These are phyloP conservation scores for Talaromyces pinophilus DNA, from an alignment of 2,329 filamentous ascomycete species.

Conservation along the genomic window DNA sequence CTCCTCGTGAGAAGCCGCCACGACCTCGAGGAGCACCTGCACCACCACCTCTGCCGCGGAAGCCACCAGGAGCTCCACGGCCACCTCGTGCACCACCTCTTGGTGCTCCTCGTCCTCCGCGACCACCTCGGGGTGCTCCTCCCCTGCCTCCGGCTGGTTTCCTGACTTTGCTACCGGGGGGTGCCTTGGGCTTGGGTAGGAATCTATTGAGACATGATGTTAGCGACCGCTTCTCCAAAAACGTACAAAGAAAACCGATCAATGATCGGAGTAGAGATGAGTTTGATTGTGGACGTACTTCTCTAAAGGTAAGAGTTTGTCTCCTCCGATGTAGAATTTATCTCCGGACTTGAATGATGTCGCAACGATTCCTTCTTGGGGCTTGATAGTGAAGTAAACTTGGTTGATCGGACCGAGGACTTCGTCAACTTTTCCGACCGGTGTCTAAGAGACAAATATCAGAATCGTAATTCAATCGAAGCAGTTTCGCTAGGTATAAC, in stretches of 20 bases:
- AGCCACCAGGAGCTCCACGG: constrained; percentile 22
- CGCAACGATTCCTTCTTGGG: constrained; percentile 92
- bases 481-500: neutral
- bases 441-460: constrained; percentile 56
- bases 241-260: neutral
- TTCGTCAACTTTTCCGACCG: constrained; percentile 96
- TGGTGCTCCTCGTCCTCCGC: constrained; percentile 51
- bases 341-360: constrained; percentile 93
- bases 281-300: constrained; percentile 53
- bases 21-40: constrained; percentile 21
- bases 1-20: constrained; percentile 35
- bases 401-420: constrained; percentile 96
- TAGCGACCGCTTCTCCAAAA: constrained; percentile 13
- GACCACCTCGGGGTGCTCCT: constrained; percentile 47
- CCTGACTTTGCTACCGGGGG: constrained; percentile 67
- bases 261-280: neutral
- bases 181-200: constrained; percentile 85
- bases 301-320: constrained; percentile 93
- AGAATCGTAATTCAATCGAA: neutral
- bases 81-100: constrained; percentile 46
- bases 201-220: constrained; percentile 56
- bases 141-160: constrained; percentile 63
- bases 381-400: constrained; percentile 98
- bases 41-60: constrained; percentile 20
- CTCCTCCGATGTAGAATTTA: constrained; percentile 93